Evolutionary conservation across 371 early-diverging fungal species (phyloP).

Genomic region (Rozella allomycis): DNA sequence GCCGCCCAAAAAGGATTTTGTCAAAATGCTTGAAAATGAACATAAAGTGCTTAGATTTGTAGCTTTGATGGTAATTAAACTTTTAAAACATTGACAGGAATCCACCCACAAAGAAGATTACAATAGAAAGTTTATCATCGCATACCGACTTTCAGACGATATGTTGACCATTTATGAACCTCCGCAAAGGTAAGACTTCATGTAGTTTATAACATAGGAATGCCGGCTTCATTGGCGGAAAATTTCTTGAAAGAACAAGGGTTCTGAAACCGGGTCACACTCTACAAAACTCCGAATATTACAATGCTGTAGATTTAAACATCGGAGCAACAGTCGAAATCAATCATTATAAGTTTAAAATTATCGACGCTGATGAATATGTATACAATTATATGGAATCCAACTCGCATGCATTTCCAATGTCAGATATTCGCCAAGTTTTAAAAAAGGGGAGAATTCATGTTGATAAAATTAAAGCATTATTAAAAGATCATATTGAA

Average conservation of each 20-base stretch:
- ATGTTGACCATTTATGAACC: conserved; percentile 33
- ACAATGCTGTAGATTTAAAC: conserved; percentile 14
- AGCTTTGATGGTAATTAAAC: conserved; percentile 19
- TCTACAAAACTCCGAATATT: conserved; percentile 11
- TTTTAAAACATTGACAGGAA: conserved; percentile 9
- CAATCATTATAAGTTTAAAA: conserved; percentile 15
- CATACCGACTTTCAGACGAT: conserved; percentile 26
- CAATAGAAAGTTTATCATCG: conserved; percentile 25
- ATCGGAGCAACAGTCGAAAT: conserved; percentile 19
- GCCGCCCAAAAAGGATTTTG: conserved; percentile 32
- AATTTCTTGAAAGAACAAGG: conserved; percentile 26
- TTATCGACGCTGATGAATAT: conserved; percentile 33
- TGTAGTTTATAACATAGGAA: conserved; percentile 8
- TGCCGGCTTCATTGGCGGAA: conserved; percentile 29
- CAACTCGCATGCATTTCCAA: conserved; percentile 3
- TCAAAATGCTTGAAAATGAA: conserved; percentile 30
- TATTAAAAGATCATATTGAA: too few relatives aligned
- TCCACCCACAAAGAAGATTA: conserved; percentile 27
- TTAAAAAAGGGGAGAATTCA: conserved; percentile 2
- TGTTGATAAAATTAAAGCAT: too few relatives aligned
- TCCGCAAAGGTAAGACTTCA: conserved; percentile 12
- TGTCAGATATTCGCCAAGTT: conserved; percentile 1
- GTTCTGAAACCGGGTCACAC: conserved; percentile 20
- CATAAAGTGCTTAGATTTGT: conserved; percentile 27
- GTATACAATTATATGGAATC: conserved; percentile 18